phyloP scores from a whole-genome alignment of 2,329 filamentous ascomycete species.

The Penicillium nordicum region DNA sequence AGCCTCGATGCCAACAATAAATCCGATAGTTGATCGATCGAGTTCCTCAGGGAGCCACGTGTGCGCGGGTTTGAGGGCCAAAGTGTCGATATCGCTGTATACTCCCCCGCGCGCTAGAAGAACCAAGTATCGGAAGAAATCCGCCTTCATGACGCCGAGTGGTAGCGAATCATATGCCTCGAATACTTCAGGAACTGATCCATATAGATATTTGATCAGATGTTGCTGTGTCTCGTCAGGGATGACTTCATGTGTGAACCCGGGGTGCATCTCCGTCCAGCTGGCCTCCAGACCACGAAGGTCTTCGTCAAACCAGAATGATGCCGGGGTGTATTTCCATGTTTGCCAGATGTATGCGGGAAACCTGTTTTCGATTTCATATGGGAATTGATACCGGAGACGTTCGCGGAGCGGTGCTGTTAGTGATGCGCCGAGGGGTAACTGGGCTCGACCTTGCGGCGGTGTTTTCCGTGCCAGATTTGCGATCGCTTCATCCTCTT shows the following conservation, averaged over 20 bases:
- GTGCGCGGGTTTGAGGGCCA: constrained; percentile 73
- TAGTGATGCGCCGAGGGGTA: constrained; percentile 64
- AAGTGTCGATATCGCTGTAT: constrained; percentile 91
- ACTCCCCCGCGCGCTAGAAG: constrained; percentile 74
- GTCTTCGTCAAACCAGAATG: constrained; percentile 66
- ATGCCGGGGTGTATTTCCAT: constrained; percentile 83
- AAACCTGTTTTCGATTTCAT: constrained; percentile 83
- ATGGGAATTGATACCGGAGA: constrained; percentile 89
- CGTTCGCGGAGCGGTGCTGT: constrained; percentile 72
- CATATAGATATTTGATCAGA: constrained; percentile 81
- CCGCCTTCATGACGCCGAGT: constrained; percentile 71
- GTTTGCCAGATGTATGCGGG: constrained; percentile 99
- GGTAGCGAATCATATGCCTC: constrained; percentile 73
- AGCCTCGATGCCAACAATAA: constrained; percentile 93
- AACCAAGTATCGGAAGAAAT: constrained; percentile 73
- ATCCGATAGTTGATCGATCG: constrained; percentile 71
- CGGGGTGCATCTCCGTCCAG: constrained; percentile 83
- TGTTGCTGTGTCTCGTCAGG: constrained; percentile 83
- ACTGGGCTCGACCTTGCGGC: constrained; percentile 20
- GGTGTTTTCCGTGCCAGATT: constrained; percentile 11
- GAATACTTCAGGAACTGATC: constrained; percentile 72
- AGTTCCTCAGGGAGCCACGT: constrained; percentile 84
- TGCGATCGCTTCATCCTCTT: constrained; percentile 17
- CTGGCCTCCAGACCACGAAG: constrained; percentile 83
- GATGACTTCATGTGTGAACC: constrained; percentile 94